Evolutionary conservation across 768 basidiomycete species (phyloP), one percentile per base, ranked within the genome.

Genomic region (Lenzites betulinus): DNA sequence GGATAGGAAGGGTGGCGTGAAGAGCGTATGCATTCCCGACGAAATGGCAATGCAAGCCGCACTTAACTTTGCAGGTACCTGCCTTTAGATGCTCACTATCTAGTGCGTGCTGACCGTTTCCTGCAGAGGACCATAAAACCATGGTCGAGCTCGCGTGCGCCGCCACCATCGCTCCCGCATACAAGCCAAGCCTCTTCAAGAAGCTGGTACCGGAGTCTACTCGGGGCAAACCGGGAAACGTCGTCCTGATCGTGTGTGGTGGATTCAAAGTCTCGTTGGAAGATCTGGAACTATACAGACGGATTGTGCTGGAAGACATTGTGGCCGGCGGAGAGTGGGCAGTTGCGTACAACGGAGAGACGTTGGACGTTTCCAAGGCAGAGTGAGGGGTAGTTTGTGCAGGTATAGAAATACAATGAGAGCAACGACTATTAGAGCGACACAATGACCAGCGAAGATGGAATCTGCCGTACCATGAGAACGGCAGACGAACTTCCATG

Each of bases 131-230:
- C 60, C 90, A 92, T 68, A 90, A 89, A 71, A 75, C 86, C 57
- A 76, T 92, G 25, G 83, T 89, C 11, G 90, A 93, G 66, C 77
- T 92, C 23, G 87, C 91, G 1, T 91, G 90, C 63, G 79, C 89
- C 6, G 84, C 87, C 8, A 84, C 90, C 3, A 77, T 93, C 8
- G 78, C 81, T 1, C 81, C 88, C 2, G 89, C 84, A 2, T 92
- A 91, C 68, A 80, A 80, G 33, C 77, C 73, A 1, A 71, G 74
- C 6, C 72, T 92, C 26, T 84, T 92, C 67, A 72, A 82, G 59
- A 78, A 71, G 44, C 62, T 87, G 22, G 74, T 86, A 2, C 77
- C 79, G n/a, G 65, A 64, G 35, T 72, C 64, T 43, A 36, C 59
- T 25, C 58, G 70, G 25, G 69, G 68, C n/a, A 62, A 54, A 16